Evolutionary conservation across 2,329 filamentous ascomycete species (phyloP), one percentile per base, ranked within the genome.

Genomic region (Aspergillus latus): DNA sequence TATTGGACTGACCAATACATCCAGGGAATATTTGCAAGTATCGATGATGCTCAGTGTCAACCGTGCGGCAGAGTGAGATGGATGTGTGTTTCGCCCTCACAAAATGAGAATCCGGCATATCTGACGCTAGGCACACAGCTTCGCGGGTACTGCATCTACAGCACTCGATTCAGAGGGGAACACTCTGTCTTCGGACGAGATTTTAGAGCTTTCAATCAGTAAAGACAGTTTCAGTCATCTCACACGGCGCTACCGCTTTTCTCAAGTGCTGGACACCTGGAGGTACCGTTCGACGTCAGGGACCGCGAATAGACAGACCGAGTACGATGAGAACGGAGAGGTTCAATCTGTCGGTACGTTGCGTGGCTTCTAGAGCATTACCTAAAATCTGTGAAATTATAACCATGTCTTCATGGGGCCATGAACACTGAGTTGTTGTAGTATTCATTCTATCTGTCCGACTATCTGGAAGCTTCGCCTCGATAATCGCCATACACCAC

Each of bases 211-310:
- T 5, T 37, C 52, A 1, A 42, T 55, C 7, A 45, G 46, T 26
- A 34, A 49, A 2, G 52, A 49, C 2, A 45, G 15, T 1, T 55
- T 55, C 11, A 16, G 21, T 10, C 21, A 30, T 5, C 16, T 55
- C 10, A 28, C 46, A 4, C 15, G 36, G 4, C 52, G 30, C 11
- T 55, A 55, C 15, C 29, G 21, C 5, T 55, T 55, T 21, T 37
- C 46, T 1, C 29, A 49, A 1, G 29, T 32, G 1, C 15, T 48
- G 11, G 52, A 49, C 13, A 32, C 46, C 29, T 55, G 52, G 46
- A 29, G 46, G 11, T 55, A 55, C 21, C 37, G 52, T 3, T 30
- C 52, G 5, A 37, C 52, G 11, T 42, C 52, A 11, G 52, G 52
- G 1, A 36, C 9, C 13, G 52, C 34, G 21, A 21, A 21, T 21